A percentile compares a stretch with the other conserved stretches of the same genome.
Evolutionary conservation across 257 asterid genomes (phyloP).

Genomic region (Mitragyna speciosa): DNA sequence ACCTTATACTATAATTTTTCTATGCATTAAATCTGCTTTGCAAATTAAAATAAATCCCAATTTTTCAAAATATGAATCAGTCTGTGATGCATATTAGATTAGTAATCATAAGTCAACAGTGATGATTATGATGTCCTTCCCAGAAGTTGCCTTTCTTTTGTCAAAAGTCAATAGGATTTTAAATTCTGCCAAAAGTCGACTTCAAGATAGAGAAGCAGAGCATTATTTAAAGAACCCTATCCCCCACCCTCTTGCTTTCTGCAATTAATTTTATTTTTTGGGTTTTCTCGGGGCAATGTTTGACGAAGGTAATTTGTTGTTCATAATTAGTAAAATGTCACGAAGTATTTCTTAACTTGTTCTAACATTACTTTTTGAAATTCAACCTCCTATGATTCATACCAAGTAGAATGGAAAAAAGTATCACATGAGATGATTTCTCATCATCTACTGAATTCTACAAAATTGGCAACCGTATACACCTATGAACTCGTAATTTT

Average conservation of each 20-base stretch:
- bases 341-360: no score
- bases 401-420: no score
- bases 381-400: no score
- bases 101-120: background rate
- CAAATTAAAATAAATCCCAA: background rate
- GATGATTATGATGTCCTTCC: background rate
- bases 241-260: no score
- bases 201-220: background rate
- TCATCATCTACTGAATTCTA: no score
- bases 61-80: background rate
- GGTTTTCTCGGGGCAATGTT: background rate
- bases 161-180: constrained; percentile 7
- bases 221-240: background rate
- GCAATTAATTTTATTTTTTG: background rate
- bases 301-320: background rate
- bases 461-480: no score
- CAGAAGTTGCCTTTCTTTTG: background rate
- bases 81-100: background rate
- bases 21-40: no score
- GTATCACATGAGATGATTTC: no score
- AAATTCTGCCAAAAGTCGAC: background rate
- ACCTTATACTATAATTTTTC: background rate
- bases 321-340: no score
- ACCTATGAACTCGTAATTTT: no score
- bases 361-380: no score